Conservation (phyloP, 768 basidiomycete species). For the Lentinula boryana region DNA sequence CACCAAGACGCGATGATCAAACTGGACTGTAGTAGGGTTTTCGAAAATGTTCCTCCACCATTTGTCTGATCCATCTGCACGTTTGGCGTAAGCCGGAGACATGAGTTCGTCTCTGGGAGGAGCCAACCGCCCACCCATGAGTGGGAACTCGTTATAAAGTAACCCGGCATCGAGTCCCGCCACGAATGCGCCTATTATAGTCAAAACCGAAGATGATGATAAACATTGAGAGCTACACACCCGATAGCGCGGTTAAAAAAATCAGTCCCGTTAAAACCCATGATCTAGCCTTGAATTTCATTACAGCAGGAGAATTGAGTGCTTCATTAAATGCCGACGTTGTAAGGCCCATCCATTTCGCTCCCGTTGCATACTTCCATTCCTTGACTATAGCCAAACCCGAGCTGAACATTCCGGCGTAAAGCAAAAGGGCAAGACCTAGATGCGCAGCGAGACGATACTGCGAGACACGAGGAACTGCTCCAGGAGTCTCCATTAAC, state of each 20-base stretch:
- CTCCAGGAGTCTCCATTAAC: constrained; percentile 71
- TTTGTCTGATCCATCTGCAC: constrained; percentile 61
- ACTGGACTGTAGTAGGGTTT: constrained; percentile 97
- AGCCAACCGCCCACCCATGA: constrained; percentile 85
- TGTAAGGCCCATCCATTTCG: constrained; percentile 51
- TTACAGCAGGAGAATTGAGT: constrained; percentile 51
- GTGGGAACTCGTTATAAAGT: constrained; percentile 96
- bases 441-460: constrained; percentile 95
- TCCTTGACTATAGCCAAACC: constrained; percentile 76
- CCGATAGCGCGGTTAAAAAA: constrained; percentile 88
- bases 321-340: constrained; percentile 35
- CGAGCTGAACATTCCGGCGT: constrained; percentile 84
- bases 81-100: constrained; percentile 68
- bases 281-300: constrained; percentile 52
- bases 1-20: constrained; percentile 90
- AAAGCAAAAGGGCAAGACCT: constrained; percentile 86
- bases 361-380: constrained; percentile 60
- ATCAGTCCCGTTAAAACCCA: constrained; percentile 71
- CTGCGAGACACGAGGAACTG: constrained; percentile 93
- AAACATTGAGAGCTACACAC: constrained; percentile 31
- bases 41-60: constrained; percentile 97
- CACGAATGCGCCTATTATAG: constrained; percentile 81
- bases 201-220: background rate
- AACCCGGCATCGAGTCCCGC: constrained; percentile 96
- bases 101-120: constrained; percentile 84